Evolutionary conservation across 352 stramenopile genomes (phyloP).

Genomic region (Pythium sukuiense): DNA sequence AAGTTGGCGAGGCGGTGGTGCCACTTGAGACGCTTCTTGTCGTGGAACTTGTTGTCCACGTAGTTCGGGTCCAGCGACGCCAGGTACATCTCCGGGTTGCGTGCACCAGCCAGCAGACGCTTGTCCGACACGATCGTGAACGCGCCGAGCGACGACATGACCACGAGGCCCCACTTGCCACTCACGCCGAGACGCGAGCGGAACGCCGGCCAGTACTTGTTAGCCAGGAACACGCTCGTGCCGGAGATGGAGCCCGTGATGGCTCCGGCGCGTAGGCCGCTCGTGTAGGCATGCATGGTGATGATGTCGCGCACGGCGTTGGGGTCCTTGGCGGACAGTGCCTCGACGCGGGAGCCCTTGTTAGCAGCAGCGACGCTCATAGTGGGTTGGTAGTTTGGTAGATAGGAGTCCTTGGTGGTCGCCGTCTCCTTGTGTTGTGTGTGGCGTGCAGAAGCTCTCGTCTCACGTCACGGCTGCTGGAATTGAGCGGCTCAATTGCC

Average conservation of each 20-base stretch:
- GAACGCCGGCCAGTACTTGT: slow-evolving; percentile 67
- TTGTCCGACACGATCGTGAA: slow-evolving; percentile 73
- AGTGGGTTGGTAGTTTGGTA: slow-evolving; percentile 14
- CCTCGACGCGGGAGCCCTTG: slow-evolving; percentile 15
- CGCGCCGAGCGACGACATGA: slow-evolving; percentile 55
- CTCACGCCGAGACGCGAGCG: slow-evolving; percentile 62
- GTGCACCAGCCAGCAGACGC: slow-evolving; percentile 50
- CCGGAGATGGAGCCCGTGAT: slow-evolving; percentile 30
- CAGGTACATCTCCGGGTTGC: slow-evolving; percentile 70
- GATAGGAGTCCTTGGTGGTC: neutral
- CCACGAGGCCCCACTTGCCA: slow-evolving; percentile 70
- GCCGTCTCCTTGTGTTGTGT: neutral
- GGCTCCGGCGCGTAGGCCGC: slow-evolving; percentile 52
- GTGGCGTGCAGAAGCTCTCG: neutral
- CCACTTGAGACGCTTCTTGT: slow-evolving; percentile 41
- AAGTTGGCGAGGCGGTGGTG: slow-evolving; percentile 70
- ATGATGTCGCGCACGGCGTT: slow-evolving; percentile 66
- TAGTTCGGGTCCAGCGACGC: slow-evolving; percentile 46
- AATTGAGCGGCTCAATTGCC: slow-evolving; percentile 4
- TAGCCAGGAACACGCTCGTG: slow-evolving; percentile 38
- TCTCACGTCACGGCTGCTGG: slow-evolving; percentile 4
- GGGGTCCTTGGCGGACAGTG: slow-evolving; percentile 33
- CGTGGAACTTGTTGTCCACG: slow-evolving; percentile 33
- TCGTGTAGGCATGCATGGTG: slow-evolving; percentile 62
- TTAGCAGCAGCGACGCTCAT: slow-evolving; percentile 14